Percentiles rank a stretch among this genome's conserved stretches.
Evolutionary conservation across 768 basidiomycete genomes (phyloP).

Genomic region (Kwoniella europaea): DNA sequence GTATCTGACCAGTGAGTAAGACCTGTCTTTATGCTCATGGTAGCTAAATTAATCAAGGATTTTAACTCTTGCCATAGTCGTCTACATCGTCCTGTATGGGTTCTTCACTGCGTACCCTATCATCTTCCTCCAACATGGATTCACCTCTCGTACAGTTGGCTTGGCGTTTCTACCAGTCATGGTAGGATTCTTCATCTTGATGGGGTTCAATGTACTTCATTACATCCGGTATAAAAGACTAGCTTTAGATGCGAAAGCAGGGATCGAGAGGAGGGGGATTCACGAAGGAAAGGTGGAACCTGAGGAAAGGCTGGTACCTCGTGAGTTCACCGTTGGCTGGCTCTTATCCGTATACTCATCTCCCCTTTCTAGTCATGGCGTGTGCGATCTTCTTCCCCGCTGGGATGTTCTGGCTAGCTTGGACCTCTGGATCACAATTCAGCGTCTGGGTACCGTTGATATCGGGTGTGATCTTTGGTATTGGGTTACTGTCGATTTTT

Average conservation of each 20-base stretch:
- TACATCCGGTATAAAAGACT: constrained; percentile 31
- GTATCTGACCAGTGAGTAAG: constrained; percentile 29
- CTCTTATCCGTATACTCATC: not conserved
- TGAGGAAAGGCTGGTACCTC: constrained; percentile 38
- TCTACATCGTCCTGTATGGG: constrained; percentile 36
- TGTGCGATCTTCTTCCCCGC: constrained; percentile 27
- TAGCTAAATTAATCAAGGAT: too few species aligned
- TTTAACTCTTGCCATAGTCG: constrained; percentile 11
- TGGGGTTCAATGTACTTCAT: constrained; percentile 20
- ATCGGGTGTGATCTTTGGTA: constrained; percentile 37
- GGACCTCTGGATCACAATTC: constrained; percentile 31
- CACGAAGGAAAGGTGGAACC: constrained; percentile 38
- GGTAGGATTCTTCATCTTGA: constrained; percentile 35
- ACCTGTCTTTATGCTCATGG: not conserved
- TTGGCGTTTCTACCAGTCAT: constrained; percentile 39
- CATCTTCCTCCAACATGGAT: constrained; percentile 32
- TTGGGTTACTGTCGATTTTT: constrained; percentile 37
- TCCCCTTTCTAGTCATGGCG: constrained; percentile 23
- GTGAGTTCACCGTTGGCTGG: constrained; percentile 19
- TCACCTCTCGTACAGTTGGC: constrained; percentile 20
- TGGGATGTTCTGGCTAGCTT: constrained; percentile 44
- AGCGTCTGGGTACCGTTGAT: constrained; percentile 36
- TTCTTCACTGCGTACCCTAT: constrained; percentile 37
- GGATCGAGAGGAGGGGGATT: constrained; percentile 31
- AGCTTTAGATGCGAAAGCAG: constrained; percentile 29